Conservation (phyloP, 225 moss, liverwort and hornwort genomes). For the Anthoceros angustus region DNA sequence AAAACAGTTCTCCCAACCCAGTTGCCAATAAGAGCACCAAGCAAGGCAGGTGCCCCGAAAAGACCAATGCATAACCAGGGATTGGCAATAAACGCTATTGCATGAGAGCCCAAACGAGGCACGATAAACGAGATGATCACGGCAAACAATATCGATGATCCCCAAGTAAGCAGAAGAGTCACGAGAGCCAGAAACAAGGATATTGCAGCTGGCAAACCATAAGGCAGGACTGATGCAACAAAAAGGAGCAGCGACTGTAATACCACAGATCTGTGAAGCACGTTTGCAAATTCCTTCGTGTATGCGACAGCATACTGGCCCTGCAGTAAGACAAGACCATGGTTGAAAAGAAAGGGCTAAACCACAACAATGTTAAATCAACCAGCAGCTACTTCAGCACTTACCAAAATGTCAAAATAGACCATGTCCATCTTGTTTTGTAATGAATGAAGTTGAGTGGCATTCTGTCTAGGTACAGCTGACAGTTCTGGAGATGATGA, state of each 20-base stretch:
- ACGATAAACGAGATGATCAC: conserved; percentile 44
- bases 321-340: conserved; percentile 12
- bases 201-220: conserved; percentile 36
- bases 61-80: conserved; percentile 69
- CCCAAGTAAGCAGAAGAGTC: conserved; percentile 54
- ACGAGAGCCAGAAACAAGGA: conserved; percentile 47
- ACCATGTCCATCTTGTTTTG: conserved; percentile 55
- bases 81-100: conserved; percentile 53
- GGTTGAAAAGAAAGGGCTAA: neutral
- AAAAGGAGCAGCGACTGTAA: conserved; percentile 49
- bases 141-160: conserved; percentile 38
- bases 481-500: conserved; percentile 43
- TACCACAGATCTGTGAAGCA: conserved; percentile 41
- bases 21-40: conserved; percentile 65
- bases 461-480: conserved; percentile 26
- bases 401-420: conserved; percentile 66
- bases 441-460: conserved; percentile 17
- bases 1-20: conserved; percentile 50
- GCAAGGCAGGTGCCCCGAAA: conserved; percentile 58
- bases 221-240: conserved; percentile 29
- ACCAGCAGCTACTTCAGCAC: neutral
- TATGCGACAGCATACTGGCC: conserved; percentile 61
- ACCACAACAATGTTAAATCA: neutral
- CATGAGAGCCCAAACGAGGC: conserved; percentile 33
- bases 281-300: conserved; percentile 37